A percentile compares a stretch with the other conserved stretches of the same genome.
Conservation (phyloP, 768 basidiomycete species). For the Serpula lacrymans region DNA sequence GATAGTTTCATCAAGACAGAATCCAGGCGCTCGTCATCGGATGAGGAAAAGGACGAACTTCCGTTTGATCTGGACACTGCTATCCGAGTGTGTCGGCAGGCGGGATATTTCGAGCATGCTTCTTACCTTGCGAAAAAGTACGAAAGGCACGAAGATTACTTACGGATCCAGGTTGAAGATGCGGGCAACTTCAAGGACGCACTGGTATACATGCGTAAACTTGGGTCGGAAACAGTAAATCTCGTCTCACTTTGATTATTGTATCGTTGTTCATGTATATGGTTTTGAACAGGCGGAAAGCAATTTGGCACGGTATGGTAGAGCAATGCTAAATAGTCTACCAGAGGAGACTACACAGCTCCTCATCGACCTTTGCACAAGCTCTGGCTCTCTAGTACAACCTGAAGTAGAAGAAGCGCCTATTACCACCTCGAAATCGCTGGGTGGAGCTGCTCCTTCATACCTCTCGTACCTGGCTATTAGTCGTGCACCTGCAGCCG, state of each 20-base stretch:
- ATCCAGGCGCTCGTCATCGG: slow-evolving; percentile 43
- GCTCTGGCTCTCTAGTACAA: slow-evolving; percentile 44
- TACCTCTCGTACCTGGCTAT: slow-evolving; percentile 81
- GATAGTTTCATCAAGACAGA: slow-evolving; percentile 93
- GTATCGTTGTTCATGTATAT: neutral
- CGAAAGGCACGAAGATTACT: slow-evolving; percentile 86
- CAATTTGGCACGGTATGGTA: slow-evolving; percentile 84
- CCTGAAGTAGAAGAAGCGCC: slow-evolving; percentile 36
- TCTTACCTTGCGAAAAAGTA: slow-evolving; percentile 91
- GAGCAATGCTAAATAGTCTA: slow-evolving; percentile 75
- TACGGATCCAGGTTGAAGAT: slow-evolving; percentile 94
- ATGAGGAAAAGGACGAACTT: slow-evolving; percentile 58
- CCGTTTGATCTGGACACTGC: slow-evolving; percentile 98
- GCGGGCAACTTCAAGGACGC: slow-evolving; percentile 73
- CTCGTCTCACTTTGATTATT: slow-evolving; percentile 1
- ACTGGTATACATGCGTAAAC: slow-evolving; percentile 69
- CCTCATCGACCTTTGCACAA: slow-evolving; percentile 89
- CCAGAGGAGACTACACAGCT: slow-evolving; percentile 89
- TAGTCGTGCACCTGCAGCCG: slow-evolving; percentile 49
- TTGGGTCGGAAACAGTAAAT: slow-evolving; percentile 79
- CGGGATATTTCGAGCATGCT: slow-evolving; percentile 94
- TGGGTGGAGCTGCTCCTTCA: slow-evolving; percentile 41
- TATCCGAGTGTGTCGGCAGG: slow-evolving; percentile 94
- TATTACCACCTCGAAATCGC: slow-evolving; percentile 24
- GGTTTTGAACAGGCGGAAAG: slow-evolving; percentile 66